These are phyloP conservation scores for Phialophora macrospora DNA, from an alignment of 2,329 filamentous ascomycete genomes.

Conservation along the genomic window DNA sequence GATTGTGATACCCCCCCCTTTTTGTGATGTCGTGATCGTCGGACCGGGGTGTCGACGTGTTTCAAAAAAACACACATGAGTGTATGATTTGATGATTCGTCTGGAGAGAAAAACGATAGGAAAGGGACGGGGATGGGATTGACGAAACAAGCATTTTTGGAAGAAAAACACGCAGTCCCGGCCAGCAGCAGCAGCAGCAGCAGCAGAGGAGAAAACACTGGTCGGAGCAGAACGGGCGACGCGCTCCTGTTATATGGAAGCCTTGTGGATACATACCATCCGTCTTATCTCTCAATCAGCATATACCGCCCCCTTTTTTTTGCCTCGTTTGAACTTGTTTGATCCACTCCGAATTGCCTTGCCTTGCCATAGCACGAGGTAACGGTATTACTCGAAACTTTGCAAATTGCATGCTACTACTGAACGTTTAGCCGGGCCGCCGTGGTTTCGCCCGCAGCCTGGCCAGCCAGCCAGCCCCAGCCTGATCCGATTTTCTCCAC, in stretches of 20 bases:
- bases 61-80: constrained; percentile 5
- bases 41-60: not conserved
- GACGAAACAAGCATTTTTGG: not conserved
- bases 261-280: constrained; percentile 19
- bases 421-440: constrained; percentile 28
- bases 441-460: constrained; percentile 16
- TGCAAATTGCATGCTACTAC: no score
- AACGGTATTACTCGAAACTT: no score
- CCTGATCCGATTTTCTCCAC: constrained; percentile 16
- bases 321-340: not conserved
- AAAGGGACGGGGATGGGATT: not conserved
- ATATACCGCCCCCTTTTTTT: constrained; percentile 2
- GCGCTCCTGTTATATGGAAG: constrained; percentile 13
- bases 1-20: no score
- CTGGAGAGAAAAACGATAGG: not conserved
- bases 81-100: constrained; percentile 19
- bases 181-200: no score
- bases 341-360: no score
- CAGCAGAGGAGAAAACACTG: constrained; percentile 5
- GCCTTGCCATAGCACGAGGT: no score
- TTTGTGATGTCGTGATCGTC: no score
- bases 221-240: constrained; percentile 7
- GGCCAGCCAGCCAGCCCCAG: not conserved
- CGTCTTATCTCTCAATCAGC: constrained; percentile 13
- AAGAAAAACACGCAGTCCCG: not conserved